Evolutionary conservation across 1,284 basidiomycete species (phyloP), one percentile per base, ranked within the genome.

Genomic region (Apiotrichum brassicae): DNA sequence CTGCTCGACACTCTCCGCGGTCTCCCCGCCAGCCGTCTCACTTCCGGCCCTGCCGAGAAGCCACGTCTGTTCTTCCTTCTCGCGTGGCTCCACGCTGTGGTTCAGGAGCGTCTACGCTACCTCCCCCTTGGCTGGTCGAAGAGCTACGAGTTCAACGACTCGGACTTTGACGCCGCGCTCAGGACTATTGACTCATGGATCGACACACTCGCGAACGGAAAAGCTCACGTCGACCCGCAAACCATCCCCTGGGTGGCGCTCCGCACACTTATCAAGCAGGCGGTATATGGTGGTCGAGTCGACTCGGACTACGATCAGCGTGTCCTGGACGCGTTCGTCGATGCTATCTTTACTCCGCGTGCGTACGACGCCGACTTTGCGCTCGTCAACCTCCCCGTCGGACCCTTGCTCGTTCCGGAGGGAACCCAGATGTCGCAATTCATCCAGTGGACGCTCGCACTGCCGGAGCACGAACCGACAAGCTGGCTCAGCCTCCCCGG

Each of bases 41-140:
- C 77, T 78, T 20, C 84, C 81, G 93, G 92, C 5, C 93, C 93
- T 4, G 84, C 83, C 7, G 93, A 97, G 74, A 94, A 94, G 70
- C 78, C 84, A 16, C 82, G 92, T 6, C 70, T 95, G 23, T 93
- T 93, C 72, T 93, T 93, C 83, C 76, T 95, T 33, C 81, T 97
- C n/a, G 88, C 92, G 3, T 97, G 92, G 92, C 93, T 97, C 82
- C 93, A 97, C 65, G 91, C 93, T 16, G 81, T 97, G 22, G 84
- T 97, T 1, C 92, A 95, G 74, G 93, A 97, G 72, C 88, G 93
- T 58, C 78, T 97, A 22, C 87, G 93, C 36, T 97, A 95, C 68
- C 86, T 86, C 9, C 93, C 93, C 6, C 78, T 97, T 22, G 92
- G 93, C 1, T 97, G 92, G 90, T 91, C 86, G 66, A 91, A 95